Evolutionary conservation across 345 rosid genomes (phyloP).

Genomic region (Bruguiera sexangula): DNA sequence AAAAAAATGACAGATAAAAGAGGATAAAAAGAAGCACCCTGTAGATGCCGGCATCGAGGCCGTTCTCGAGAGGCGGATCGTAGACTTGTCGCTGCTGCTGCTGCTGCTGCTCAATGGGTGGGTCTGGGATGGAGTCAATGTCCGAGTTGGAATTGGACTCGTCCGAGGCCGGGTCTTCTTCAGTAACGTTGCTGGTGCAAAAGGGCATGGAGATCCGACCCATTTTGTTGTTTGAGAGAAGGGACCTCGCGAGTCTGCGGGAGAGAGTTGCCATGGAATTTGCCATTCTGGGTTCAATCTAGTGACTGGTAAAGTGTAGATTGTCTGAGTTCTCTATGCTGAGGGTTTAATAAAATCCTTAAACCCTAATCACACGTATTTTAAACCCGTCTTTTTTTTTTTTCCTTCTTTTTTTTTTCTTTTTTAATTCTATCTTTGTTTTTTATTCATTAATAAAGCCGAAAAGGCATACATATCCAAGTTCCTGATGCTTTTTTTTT

Average conservation of each 20-base stretch:
- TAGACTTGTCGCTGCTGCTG: slow-evolving; percentile 31
- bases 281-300: slow-evolving; percentile 26
- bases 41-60: slow-evolving; percentile 73
- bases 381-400: background rate
- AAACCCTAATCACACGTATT: too few species aligned
- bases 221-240: slow-evolving; percentile 39
- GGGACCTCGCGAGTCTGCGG: slow-evolving; percentile 44
- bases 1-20: background rate
- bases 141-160: slow-evolving; percentile 37
- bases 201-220: slow-evolving; percentile 41
- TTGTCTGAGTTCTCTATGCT: background rate
- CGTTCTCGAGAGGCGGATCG: slow-evolving; percentile 64
- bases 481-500: too few species aligned
- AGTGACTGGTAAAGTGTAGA: background rate
- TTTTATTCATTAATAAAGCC: too few species aligned
- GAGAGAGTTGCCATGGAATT: slow-evolving; percentile 54
- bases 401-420: too few species aligned
- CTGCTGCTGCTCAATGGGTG: slow-evolving; percentile 20
- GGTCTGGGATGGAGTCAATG: slow-evolving; percentile 25
- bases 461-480: too few species aligned
- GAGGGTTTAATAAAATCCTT: too few species aligned
- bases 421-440: too few species aligned
- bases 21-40: slow-evolving; percentile 43
- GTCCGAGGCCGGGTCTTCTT: slow-evolving; percentile 30
- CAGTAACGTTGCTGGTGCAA: slow-evolving; percentile 31